Evolutionary conservation across 805 yeast genomes (phyloP).

Genomic region (Yarrowia sp.): DNA sequence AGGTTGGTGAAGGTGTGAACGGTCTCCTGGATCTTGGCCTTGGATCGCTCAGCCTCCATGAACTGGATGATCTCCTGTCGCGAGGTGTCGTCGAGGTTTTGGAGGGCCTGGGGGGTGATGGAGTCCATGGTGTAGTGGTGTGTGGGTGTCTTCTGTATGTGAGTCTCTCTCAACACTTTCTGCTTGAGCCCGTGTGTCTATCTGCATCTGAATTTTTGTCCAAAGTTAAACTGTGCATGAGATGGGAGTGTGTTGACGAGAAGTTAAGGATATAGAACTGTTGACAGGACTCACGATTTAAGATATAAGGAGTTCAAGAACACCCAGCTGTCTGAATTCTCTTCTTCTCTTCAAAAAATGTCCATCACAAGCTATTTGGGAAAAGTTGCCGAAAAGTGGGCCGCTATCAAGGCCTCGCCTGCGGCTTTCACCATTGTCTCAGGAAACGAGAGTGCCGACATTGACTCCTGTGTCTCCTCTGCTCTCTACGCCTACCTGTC

Average conservation of each 20-base stretch:
- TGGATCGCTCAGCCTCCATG: slow-evolving; percentile 78
- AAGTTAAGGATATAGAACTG: no score
- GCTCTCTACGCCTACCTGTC: slow-evolving; percentile 64
- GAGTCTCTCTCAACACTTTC: not conserved
- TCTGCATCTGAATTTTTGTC: slow-evolving; percentile 11
- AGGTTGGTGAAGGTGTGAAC: slow-evolving; percentile 85
- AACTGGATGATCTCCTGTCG: slow-evolving; percentile 71
- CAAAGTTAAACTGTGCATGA: slow-evolving; percentile 12
- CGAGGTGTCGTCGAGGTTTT: slow-evolving; percentile 59
- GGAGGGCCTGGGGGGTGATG: slow-evolving; percentile 43
- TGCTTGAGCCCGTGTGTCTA: not conserved
- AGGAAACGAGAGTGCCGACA: slow-evolving; percentile 80
- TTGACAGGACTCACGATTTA: no score
- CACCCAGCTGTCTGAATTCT: no score
- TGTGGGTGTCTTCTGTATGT: not conserved
- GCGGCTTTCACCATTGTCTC: slow-evolving; percentile 45
- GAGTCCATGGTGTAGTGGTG: slow-evolving; percentile 30
- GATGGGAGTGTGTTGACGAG: not conserved
- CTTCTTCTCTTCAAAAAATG: not conserved
- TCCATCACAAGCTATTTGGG: not conserved
- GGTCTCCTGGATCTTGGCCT: slow-evolving; percentile 76
- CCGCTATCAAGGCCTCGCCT: slow-evolving; percentile 15
- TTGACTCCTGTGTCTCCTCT: slow-evolving; percentile 83
- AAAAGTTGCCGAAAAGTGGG: slow-evolving; percentile 14
- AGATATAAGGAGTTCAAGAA: no score